A percentile compares a stretch with the other conserved stretches of the same genome.
Evolutionary conservation across 169 alveolate species (phyloP).

Genomic region (Theileria annulata): DNA sequence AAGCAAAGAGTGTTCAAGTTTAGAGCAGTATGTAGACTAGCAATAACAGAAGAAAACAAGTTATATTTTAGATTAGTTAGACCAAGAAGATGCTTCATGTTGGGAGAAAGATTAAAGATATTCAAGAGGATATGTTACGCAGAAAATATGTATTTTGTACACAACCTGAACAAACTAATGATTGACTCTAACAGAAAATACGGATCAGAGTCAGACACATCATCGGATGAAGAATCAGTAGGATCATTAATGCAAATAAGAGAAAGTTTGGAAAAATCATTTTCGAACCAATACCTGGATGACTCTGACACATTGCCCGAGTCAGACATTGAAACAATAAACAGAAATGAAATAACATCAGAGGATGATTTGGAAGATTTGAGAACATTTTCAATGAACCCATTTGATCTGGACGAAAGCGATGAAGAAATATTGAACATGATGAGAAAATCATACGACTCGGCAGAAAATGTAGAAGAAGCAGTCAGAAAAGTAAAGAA

Average conservation of each 20-base stretch:
- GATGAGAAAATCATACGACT: constrained; percentile 13
- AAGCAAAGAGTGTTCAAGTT: not conserved
- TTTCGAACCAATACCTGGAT: constrained; percentile 8
- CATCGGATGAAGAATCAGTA: not conserved
- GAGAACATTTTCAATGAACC: constrained; percentile 10
- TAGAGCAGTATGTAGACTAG: not conserved
- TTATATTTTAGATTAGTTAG: not conserved
- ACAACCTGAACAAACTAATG: constrained; percentile 7
- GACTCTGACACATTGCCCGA: not conserved
- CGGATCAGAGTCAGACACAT: not conserved
- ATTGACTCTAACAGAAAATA: not conserved
- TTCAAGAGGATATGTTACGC: constrained; percentile 3
- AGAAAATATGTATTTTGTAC: constrained; percentile 6
- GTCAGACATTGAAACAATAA: constrained; percentile 1
- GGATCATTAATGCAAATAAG: not conserved
- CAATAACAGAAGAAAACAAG: not conserved
- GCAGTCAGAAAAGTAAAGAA: not conserved
- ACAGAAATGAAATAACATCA: not conserved
- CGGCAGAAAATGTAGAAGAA: not conserved
- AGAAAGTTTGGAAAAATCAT: not conserved
- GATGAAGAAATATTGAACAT: constrained; percentile 14
- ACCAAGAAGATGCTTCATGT: constrained; percentile 12
- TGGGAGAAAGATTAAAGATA: constrained; percentile 18
- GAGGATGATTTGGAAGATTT: constrained; percentile 9
- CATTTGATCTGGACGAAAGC: constrained; percentile 13